Evolutionary conservation across 257 asterid species (phyloP).

Genomic region (Penstemon barbatus): DNA sequence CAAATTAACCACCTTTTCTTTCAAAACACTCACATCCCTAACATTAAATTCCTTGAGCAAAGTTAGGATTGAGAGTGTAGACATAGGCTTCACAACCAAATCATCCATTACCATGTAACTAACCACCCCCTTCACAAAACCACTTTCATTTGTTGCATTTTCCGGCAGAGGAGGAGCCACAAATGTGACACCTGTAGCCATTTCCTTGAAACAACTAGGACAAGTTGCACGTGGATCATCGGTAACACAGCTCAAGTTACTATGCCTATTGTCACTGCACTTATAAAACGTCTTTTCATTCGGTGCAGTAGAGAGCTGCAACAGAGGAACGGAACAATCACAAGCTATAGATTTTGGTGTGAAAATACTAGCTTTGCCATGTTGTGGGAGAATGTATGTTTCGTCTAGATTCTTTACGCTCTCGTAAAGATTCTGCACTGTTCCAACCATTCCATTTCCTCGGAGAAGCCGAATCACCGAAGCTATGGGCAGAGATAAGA

Average conservation of each 20-base stretch:
- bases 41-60: slow-evolving; percentile 28
- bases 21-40: slow-evolving; percentile 24
- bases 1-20: slow-evolving; percentile 26
- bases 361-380: slow-evolving; percentile 30
- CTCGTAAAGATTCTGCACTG: slow-evolving; percentile 28
- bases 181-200: neutral
- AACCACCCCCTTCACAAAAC: slow-evolving; percentile 39
- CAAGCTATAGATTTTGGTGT: neutral
- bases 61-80: slow-evolving; percentile 31
- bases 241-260: neutral
- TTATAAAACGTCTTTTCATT: slow-evolving; percentile 3
- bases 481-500: slow-evolving; percentile 31
- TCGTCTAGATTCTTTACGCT: slow-evolving; percentile 34
- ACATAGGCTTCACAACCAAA: slow-evolving; percentile 34
- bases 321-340: slow-evolving; percentile 9
- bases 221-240: slow-evolving; percentile 26
- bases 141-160: neutral
- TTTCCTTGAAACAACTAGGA: neutral
- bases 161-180: slow-evolving; percentile 9
- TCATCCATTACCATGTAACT: slow-evolving; percentile 42
- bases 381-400: slow-evolving; percentile 25
- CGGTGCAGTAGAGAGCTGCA: neutral
- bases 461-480: slow-evolving; percentile 22
- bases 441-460: slow-evolving; percentile 27
- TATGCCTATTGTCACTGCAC: neutral